Base-by-base conservation (phyloP, 2,329 filamentous ascomycete species). In the Ascosphaera aggregata region DNA sequence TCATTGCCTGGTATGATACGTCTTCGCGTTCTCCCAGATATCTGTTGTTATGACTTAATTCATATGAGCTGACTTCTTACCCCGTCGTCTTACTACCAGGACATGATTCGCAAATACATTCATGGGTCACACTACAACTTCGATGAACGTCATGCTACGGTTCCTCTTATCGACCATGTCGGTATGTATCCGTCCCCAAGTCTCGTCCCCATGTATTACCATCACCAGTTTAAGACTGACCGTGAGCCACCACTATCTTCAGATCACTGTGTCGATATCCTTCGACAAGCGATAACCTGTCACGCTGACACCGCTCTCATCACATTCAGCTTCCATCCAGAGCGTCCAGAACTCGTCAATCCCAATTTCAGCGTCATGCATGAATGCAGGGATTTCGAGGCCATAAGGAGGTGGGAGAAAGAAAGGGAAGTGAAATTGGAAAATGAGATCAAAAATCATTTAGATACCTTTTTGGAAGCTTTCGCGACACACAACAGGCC, bases 1-100 rank as follows among this genome's bases (percentile, higher is more conserved):
- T 1, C 47, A 50, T 34, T 51, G 47, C 27, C 27, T 49, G 39
- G 48, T 48, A 45, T 18, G 43, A 34, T n/a, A 13, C 18, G 3
- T 18, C 22, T 13, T 13, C 22, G 7, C 22, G 36, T 18, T 17
- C 7, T n/a, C n/a, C n/a, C n/a, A n/a, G n/a, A n/a, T n/a, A n/a
- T n/a, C n/a, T n/a, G n/a, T n/a, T n/a, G n/a, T n/a, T n/a, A n/a
- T n/a, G n/a, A n/a, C n/a, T n/a, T n/a, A n/a, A n/a, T n/a, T n/a
- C n/a, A n/a, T n/a, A n/a, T n/a, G n/a, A n/a, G n/a, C n/a, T 31
- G 27, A 31, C 27, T 31, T 15, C 27, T 9, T 15, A 15, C 27
- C 9, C 9, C 27, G 27, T 31, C 27, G 27, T 31, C 9, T 15
- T 31, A 15, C n/a, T n/a, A n/a, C n/a, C 34, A 43, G 42, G 45